A percentile compares a stretch with the other conserved stretches of the same genome.
Conservation (phyloP, 2,329 filamentous ascomycete genomes). For the Aspergillus sp. region DNA sequence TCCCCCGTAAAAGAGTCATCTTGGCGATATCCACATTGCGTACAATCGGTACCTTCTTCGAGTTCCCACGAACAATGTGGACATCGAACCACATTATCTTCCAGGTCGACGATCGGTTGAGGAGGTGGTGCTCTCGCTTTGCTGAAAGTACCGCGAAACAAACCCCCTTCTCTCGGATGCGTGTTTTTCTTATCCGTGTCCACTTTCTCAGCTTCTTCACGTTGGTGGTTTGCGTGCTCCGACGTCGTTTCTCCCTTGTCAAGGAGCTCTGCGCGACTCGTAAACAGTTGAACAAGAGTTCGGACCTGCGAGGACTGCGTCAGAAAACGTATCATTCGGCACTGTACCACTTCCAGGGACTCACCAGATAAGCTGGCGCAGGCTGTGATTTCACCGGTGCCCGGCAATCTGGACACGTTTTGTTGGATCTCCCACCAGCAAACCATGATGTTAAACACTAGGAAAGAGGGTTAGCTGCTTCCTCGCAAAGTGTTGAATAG, state of each 20-base stretch:
- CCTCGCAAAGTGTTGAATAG: not conserved
- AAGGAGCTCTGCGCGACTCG: slow-evolving; percentile 58
- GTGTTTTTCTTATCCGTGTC: slow-evolving; percentile 59
- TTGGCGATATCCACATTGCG: slow-evolving; percentile 54
- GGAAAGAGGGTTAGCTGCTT: slow-evolving; percentile 19
- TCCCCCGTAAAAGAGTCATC: slow-evolving; percentile 41
- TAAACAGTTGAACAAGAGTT: slow-evolving; percentile 64
- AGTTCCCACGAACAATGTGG: slow-evolving; percentile 63
- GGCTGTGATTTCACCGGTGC: slow-evolving; percentile 58
- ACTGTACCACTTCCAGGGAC: slow-evolving; percentile 15
- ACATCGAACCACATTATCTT: slow-evolving; percentile 63
- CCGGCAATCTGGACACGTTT: slow-evolving; percentile 69
- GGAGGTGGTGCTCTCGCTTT: slow-evolving; percentile 22
- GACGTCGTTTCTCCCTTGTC: slow-evolving; percentile 63
- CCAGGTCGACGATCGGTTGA: slow-evolving; percentile 53
- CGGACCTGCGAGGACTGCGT: slow-evolving; percentile 50
- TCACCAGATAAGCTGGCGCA: slow-evolving; percentile 63
- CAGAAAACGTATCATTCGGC: slow-evolving; percentile 5
- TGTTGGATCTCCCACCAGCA: slow-evolving; percentile 53
- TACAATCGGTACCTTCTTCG: slow-evolving; percentile 56
- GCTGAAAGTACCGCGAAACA: slow-evolving; percentile 64
- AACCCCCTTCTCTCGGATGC: slow-evolving; percentile 51
- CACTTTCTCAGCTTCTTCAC: slow-evolving; percentile 59
- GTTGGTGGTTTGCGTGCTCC: slow-evolving; percentile 58
- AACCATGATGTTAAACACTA: slow-evolving; percentile 61